Conservation (phyloP, 768 basidiomycete genomes). For the Mycena belliarum region DNA sequence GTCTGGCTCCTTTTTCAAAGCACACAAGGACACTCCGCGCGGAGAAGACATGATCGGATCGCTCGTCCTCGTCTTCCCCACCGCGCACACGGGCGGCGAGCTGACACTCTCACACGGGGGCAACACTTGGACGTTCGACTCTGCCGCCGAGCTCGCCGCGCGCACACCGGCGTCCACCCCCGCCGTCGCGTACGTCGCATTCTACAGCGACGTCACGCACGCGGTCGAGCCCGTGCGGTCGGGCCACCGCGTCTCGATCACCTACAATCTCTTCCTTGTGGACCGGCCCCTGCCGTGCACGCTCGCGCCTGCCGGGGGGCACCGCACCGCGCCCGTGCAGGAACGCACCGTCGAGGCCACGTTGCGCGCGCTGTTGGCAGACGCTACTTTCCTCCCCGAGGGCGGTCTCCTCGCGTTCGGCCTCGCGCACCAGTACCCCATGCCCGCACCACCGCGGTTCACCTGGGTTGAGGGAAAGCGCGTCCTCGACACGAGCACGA, state of each 20-base stretch:
- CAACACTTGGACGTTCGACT: neutral
- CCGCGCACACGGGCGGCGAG: neutral
- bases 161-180: neutral
- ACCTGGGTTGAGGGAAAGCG: neutral
- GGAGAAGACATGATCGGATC: conserved; percentile 1
- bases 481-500: neutral
- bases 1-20: conserved; percentile 20
- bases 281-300: neutral
- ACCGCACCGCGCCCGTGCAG: neutral
- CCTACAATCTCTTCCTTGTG: conserved; percentile 42
- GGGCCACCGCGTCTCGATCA: conserved; percentile 46
- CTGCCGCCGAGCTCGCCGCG: neutral
- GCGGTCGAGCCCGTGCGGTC: conserved; percentile 43
- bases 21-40: conserved; percentile 1
- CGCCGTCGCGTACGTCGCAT: neutral
- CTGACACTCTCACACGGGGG: neutral
- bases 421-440: conserved; percentile 13
- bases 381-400: neutral
- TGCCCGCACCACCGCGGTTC: neutral
- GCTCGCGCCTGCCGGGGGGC: neutral
- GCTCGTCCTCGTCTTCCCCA: neutral
- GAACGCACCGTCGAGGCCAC: neutral
- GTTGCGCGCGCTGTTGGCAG: conserved; percentile 1
- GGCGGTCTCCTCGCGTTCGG: conserved; percentile 10
- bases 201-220: conserved; percentile 25